Evolutionary conservation across 179 eudicot species (phyloP).

Genomic region (Monotropa hypopitys): DNA sequence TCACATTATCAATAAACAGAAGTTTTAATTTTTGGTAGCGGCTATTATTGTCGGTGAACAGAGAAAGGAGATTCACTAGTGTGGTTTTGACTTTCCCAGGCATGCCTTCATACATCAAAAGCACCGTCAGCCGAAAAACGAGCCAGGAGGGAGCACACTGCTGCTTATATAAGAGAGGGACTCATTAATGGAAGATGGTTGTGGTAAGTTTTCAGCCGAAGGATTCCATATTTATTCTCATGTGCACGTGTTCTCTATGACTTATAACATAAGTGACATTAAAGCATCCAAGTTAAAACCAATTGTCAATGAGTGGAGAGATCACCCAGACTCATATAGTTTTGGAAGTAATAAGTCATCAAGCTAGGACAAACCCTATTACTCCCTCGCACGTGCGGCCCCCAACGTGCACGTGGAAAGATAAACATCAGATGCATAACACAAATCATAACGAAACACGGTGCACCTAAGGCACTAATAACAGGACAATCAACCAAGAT

Average conservation of each 20-base stretch:
- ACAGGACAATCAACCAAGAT: no score
- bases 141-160: conserved; percentile 56
- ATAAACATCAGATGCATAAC: no score
- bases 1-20: not conserved
- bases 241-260: not conserved
- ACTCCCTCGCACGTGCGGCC: no score
- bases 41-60: conserved; percentile 8
- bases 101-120: conserved; percentile 33
- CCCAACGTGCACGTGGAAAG: no score
- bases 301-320: no score
- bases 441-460: no score
- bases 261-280: not conserved
- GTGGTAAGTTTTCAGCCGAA: conserved; percentile 41
- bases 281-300: no score
- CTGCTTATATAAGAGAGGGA: conserved; percentile 46
- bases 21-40: not conserved
- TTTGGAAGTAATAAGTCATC: no score
- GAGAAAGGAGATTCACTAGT: not conserved
- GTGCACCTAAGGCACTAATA: no score
- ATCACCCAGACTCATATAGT: no score
- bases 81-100: conserved; percentile 28
- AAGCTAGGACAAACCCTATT: no score
- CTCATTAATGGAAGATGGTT: conserved; percentile 60
- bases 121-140: conserved; percentile 44
- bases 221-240: not conserved